Evolutionary conservation across 2,329 filamentous ascomycete species (phyloP).

Genomic region (Aspergillus arachidicola): DNA sequence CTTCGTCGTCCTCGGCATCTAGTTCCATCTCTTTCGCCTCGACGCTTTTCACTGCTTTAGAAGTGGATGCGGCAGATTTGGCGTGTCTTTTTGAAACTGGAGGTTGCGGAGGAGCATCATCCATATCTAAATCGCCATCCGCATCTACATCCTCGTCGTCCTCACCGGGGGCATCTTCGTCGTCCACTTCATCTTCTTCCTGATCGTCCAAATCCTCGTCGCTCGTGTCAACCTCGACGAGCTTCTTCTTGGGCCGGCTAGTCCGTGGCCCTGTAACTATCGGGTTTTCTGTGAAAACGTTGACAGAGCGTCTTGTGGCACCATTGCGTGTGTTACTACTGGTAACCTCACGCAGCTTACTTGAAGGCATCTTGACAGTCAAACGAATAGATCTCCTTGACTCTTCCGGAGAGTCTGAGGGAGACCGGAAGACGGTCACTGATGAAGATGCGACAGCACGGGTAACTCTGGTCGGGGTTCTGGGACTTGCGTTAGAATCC

Average conservation of each 20-base stretch:
- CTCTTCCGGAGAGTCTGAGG: conserved; percentile 38
- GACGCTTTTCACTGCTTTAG: conserved; percentile 45
- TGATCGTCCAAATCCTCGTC: conserved; percentile 53
- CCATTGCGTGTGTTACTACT: conserved; percentile 31
- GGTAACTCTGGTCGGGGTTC: conserved; percentile 38
- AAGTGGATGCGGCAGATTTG: conserved; percentile 38
- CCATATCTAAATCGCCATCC: conserved; percentile 47
- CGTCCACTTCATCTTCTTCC: conserved; percentile 44
- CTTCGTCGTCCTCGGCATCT: conserved; percentile 33
- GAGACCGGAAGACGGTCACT: conserved; percentile 41
- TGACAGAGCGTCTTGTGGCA: conserved; percentile 36
- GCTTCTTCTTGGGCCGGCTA: conserved; percentile 48
- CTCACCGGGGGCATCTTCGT: conserved; percentile 40
- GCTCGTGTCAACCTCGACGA: conserved; percentile 48
- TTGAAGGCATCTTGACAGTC: conserved; percentile 53
- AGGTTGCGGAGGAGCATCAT: conserved; percentile 46
- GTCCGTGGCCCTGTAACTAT: conserved; percentile 50
- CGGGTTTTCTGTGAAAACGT: conserved; percentile 50
- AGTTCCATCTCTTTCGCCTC: conserved; percentile 52
- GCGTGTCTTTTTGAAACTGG: conserved; percentile 39
- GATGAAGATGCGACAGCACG: conserved; percentile 34
- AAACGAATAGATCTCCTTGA: conserved; percentile 47
- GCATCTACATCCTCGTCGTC: conserved; percentile 39
- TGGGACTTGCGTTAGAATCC: conserved; percentile 40
- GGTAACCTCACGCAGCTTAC: conserved; percentile 53